A percentile compares a stretch with the other conserved stretches of the same genome.
Evolutionary conservation across 2,329 filamentous ascomycete genomes (phyloP).

Genomic region (Paracamarosporium sp.): DNA sequence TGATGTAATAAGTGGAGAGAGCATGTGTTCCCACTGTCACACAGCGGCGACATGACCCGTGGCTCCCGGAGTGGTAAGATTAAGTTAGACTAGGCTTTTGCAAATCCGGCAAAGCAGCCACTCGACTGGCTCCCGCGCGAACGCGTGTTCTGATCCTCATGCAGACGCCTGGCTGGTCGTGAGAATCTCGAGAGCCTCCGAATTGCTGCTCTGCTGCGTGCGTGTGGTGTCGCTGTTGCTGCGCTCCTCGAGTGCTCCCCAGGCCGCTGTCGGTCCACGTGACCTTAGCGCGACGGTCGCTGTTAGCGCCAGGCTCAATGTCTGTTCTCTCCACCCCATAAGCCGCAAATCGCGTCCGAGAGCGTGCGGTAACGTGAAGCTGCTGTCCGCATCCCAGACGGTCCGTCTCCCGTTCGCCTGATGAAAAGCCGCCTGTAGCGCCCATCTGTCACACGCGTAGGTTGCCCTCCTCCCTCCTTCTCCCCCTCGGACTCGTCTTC

Average conservation of each 20-base stretch:
- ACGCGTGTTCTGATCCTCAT: slow-evolving; percentile 27
- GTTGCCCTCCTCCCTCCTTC: slow-evolving; percentile 21
- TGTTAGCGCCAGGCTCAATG: slow-evolving; percentile 4
- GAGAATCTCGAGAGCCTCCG: not conserved
- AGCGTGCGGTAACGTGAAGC: slow-evolving; percentile 41
- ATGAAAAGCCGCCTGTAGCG: slow-evolving; percentile 35
- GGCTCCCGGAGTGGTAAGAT: slow-evolving; percentile 26
- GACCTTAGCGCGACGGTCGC: slow-evolving; percentile 6
- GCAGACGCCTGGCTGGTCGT: slow-evolving; percentile 20
- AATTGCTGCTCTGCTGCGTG: slow-evolving; percentile 7
- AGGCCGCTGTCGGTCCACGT: slow-evolving; percentile 7
- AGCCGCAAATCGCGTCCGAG: slow-evolving; percentile 41
- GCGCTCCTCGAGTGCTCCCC: not conserved
- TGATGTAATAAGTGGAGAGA: slow-evolving; percentile 49
- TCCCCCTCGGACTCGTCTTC: slow-evolving; percentile 13
- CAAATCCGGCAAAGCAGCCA: slow-evolving; percentile 45
- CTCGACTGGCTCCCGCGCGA: slow-evolving; percentile 39
- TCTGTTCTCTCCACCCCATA: slow-evolving; percentile 24
- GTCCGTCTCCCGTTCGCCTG: slow-evolving; percentile 32
- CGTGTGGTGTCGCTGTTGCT: not conserved
- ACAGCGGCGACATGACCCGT: slow-evolving; percentile 44
- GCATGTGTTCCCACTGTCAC: slow-evolving; percentile 42
- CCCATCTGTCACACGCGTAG: slow-evolving; percentile 31
- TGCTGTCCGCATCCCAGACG: slow-evolving; percentile 36
- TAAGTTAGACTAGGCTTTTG: slow-evolving; percentile 42